Evolutionary conservation across 495 filamentous ascomycete genomes (phyloP), one percentile per base, ranked within the genome.

Genomic region (Rostrohypoxylon terebratum): DNA sequence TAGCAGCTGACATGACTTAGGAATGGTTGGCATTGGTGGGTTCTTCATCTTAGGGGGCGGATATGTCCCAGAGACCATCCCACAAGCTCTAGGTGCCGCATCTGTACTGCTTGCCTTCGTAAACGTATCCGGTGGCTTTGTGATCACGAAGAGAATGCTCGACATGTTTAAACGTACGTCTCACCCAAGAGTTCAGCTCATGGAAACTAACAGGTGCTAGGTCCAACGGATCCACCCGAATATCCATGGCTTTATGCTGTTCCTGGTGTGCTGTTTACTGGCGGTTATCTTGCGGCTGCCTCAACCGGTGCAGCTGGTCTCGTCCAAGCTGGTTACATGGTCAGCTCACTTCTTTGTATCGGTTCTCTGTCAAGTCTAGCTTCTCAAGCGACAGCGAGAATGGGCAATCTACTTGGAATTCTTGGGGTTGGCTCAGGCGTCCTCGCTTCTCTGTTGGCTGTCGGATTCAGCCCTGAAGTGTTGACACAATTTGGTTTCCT

Each of bases 61-160:
- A 18, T 89, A 89, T 78, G 66, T 91, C 0, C 92, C 92, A 0
- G 87, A 88, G 62, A 93, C 90, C 1, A 79, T 94, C n/a, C 92
- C 92, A 1, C 92, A 95, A 77, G 80, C 80, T 1, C 85, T 95
- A 38, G 92, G 92, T 58, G 90, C 92, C n/a, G 79, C 85, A 0
- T 94, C 92, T 10, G 92, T 95, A 10, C 86, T 94, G 3, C 79
- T 95, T 44, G 92, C 92, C 7, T 95, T 93, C 74, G 91, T 93
- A 63, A 95, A 95, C 77, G 86, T 95, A 4, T 89, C 90, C 10
- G 92, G 92, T 20, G 92, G 92, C 1, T 95, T 95, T 73, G 91
- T 93, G 14, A 91, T 95, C 54, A 93, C 92, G 3, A 94, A 94
- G 79, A 89, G 92, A 72, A 95, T 95, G 92, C 84, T 95, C n/a